These are phyloP conservation scores for Colletotrichum orbiculare DNA, from an alignment of 2,329 filamentous ascomycete species.

Conservation along the genomic window DNA sequence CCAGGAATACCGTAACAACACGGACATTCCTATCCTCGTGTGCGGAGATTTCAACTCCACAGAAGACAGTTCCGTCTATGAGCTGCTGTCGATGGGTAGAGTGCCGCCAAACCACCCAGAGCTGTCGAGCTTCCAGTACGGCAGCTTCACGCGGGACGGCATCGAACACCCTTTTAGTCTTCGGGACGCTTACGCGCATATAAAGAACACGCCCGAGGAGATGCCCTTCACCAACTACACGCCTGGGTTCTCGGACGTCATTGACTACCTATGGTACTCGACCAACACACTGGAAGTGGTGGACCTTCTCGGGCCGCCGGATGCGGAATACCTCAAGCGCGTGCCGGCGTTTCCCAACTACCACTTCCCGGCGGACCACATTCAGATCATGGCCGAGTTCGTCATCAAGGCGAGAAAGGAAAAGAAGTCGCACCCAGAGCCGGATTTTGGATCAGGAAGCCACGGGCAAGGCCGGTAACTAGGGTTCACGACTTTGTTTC, in stretches of 20 bases:
- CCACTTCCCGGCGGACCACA: constrained; percentile 93
- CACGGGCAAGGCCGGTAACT: constrained; percentile 33
- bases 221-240: constrained; percentile 97
- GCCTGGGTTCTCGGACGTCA: constrained; percentile 88
- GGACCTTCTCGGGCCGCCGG: constrained; percentile 85
- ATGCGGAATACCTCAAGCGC: constrained; percentile 83
- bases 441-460: constrained; percentile 65
- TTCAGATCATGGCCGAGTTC: constrained; percentile 90
- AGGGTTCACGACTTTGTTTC: constrained; percentile 15
- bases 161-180: constrained; percentile 96
- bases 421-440: constrained; percentile 72
- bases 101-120: constrained; percentile 84
- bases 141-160: constrained; percentile 90
- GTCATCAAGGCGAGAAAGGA: constrained; percentile 89
- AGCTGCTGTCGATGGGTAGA: constrained; percentile 84
- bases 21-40: constrained; percentile 89
- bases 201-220: constrained; percentile 85
- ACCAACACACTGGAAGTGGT: constrained; percentile 89
- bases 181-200: constrained; percentile 87
- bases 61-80: constrained; percentile 88
- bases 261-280: constrained; percentile 99
- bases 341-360: constrained; percentile 94
- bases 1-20: constrained; percentile 85
- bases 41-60: constrained; percentile 98
- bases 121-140: constrained; percentile 84